phyloP scores from a whole-genome alignment of 2,329 filamentous ascomycete genomes.

The Immersiporthe knoxdaviesiana region DNA sequence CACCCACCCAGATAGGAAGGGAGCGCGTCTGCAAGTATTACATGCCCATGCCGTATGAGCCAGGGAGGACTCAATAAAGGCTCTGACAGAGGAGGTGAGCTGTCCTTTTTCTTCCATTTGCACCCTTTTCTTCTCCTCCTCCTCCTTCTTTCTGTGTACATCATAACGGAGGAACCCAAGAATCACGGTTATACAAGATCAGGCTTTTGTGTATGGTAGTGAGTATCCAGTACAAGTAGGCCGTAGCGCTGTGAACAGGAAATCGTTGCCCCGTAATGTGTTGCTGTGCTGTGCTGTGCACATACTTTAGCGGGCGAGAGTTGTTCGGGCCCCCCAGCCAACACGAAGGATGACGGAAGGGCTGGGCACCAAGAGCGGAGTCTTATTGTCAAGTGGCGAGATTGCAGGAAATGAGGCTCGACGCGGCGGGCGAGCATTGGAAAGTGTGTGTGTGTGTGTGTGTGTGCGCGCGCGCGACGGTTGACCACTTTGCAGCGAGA shows the following conservation, averaged over 20 bases:
- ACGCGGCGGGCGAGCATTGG: background rate
- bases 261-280: background rate
- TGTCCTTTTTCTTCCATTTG: background rate
- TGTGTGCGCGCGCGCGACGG: background rate
- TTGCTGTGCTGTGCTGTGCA: background rate
- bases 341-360: background rate
- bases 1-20: background rate
- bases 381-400: background rate
- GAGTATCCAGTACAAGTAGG: too few species aligned
- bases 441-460: background rate
- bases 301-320: background rate
- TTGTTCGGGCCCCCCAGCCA: background rate
- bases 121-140: background rate
- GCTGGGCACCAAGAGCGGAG: background rate
- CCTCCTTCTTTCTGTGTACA: too few species aligned
- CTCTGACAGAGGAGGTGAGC: background rate
- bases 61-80: background rate
- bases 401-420: slow-evolving; percentile 16
- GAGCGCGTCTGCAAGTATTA: background rate
- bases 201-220: background rate
- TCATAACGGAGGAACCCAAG: too few species aligned
- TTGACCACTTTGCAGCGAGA: background rate
- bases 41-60: background rate
- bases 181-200: too few species aligned
- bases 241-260: background rate